phyloP scores from a whole-genome alignment of 805 yeast species.

The Phaffomyces antillensis region DNA sequence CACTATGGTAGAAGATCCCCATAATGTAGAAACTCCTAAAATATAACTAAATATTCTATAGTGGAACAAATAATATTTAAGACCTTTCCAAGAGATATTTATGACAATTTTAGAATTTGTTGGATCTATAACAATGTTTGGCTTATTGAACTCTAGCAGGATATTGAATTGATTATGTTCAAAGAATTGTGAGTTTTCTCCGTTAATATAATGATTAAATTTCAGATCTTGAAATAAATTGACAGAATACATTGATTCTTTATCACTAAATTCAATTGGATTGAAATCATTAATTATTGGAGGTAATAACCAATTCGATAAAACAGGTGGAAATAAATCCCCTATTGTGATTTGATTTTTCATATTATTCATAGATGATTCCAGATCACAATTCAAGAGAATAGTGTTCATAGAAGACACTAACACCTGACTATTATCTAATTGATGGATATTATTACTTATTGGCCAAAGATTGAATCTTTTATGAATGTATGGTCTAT shows the following conservation, averaged over 20 bases:
- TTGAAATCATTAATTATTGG: slow-evolving; percentile 9
- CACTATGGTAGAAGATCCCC: slow-evolving; percentile 13
- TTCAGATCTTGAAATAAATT: slow-evolving; percentile 11
- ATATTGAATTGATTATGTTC: slow-evolving; percentile 9
- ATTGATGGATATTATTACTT: slow-evolving; percentile 19
- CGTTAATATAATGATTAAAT: slow-evolving; percentile 8
- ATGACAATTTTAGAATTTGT: slow-evolving; percentile 12
- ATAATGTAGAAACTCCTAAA: slow-evolving; percentile 13
- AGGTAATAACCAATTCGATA: slow-evolving; percentile 14
- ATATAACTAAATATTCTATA: slow-evolving; percentile 18
- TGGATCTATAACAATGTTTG: slow-evolving; percentile 15
- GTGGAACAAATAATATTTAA: slow-evolving; percentile 19
- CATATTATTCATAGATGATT: background rate
- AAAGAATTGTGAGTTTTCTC: slow-evolving; percentile 2
- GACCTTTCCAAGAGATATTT: slow-evolving; percentile 18
- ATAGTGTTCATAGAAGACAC: slow-evolving; percentile 17
- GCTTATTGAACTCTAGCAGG: slow-evolving; percentile 18
- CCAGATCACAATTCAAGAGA: slow-evolving; percentile 11
- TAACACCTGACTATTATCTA: slow-evolving; percentile 13
- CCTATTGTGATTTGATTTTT: too few species aligned
- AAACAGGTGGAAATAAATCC: slow-evolving; percentile 13
- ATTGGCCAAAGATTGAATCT: slow-evolving; percentile 19
- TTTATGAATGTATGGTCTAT: slow-evolving; percentile 10
- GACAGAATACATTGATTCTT: slow-evolving; percentile 5
- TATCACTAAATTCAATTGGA: background rate